phyloP scores from a whole-genome alignment of 371 early-diverging fungal genomes.

The Mucor lusitanicus region DNA sequence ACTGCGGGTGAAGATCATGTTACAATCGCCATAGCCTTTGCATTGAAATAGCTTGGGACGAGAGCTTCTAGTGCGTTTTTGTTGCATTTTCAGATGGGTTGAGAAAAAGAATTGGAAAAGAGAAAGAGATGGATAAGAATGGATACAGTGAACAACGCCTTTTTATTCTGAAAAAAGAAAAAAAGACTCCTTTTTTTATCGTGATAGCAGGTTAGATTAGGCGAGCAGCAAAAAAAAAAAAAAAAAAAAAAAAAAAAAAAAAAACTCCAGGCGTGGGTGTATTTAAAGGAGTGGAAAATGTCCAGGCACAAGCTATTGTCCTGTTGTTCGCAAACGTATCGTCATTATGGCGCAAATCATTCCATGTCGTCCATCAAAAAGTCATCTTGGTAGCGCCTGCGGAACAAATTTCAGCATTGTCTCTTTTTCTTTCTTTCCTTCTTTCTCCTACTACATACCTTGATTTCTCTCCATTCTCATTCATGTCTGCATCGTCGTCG shows the following conservation, averaged over 20 bases:
- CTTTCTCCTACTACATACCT: slow-evolving; percentile 7
- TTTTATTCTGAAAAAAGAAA: slow-evolving; percentile 4
- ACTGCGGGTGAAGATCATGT: slow-evolving; percentile 64
- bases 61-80: slow-evolving; percentile 18
- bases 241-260: slow-evolving; percentile 6
- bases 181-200: slow-evolving; percentile 4
- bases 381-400: slow-evolving; percentile 37
- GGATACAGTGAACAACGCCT: slow-evolving; percentile 4
- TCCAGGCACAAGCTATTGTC: slow-evolving; percentile 1
- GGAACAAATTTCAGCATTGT: background rate
- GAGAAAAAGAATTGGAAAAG: background rate
- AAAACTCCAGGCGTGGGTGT: background rate
- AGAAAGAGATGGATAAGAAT: slow-evolving; percentile 10
- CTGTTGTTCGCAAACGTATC: background rate
- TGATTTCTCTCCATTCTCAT: background rate
- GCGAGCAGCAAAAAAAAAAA: background rate
- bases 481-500: slow-evolving; percentile 2
- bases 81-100: slow-evolving; percentile 1
- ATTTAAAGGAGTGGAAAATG: slow-evolving; percentile 7
- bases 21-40: slow-evolving; percentile 60
- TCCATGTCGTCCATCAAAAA: slow-evolving; percentile 51
- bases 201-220: background rate
- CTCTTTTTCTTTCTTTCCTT: background rate
- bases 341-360: slow-evolving; percentile 15
- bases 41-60: slow-evolving; percentile 58